Evolutionary conservation across 1,284 basidiomycete species (phyloP), one percentile per base, ranked within the genome.

Genomic region (Xerocomus nothofagi): DNA sequence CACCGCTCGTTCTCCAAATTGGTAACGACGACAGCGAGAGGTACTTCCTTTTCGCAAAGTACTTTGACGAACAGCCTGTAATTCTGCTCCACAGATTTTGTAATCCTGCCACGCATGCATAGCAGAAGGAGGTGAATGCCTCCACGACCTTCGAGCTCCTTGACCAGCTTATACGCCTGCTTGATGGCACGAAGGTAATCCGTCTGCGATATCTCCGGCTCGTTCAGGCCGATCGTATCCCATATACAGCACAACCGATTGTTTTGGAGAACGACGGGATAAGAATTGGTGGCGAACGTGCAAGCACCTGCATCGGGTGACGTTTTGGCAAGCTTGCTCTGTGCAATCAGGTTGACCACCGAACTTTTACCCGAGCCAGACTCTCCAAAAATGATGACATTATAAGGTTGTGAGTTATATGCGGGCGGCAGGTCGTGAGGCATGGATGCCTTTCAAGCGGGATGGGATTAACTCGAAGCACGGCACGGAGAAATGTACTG

Each of bases 171-270:
- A 11, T 67, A 58, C 3, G 66, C 65, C 34, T 67, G 51, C 12
- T 65, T 57, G 42, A 75, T 62, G 1, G 72, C 63, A 1, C 65
- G 46, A 57, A 63, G 47, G 55, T 62, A 50, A 56, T 61, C 39
- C 0, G 48, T 47, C 12, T 30, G 39, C 26, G 49, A 14, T 56
- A 63, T 23, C 20, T 60, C 51, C 31, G 68, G 64, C 38, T 75
- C 73, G 42, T 73, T 62, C 11, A 74, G 62, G 26, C 74, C 73
- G 20, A 68, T 58, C 17, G 73, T 74, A 44, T 73, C 73, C 64
- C 61, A 66, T 43, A 62, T 33, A 17, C 58, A 42, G 32, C 54
- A 61, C 3, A 49, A 44, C 29, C 44, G 46, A 29, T 50, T 11
- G 3, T 23, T 32, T 34, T 50, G 32, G 4, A 66, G 42, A 21